phyloP scores from a whole-genome alignment of 2,329 filamentous ascomycete genomes.

The Fusarium oxysporum region DNA sequence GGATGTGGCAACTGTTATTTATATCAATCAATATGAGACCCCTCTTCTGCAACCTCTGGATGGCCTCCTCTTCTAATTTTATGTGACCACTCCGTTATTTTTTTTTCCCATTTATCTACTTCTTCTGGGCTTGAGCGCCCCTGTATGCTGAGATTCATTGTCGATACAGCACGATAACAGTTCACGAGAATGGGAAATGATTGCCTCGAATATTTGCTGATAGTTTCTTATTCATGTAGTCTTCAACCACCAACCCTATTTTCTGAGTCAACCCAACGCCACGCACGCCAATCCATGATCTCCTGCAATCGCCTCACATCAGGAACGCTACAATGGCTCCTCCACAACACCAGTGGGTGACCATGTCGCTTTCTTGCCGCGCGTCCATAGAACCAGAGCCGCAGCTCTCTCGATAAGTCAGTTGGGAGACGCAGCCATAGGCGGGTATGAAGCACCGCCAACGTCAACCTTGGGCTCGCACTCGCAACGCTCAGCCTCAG shows the following conservation, averaged over 20 bases:
- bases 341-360: conserved; percentile 48
- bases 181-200: not conserved
- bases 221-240: not conserved
- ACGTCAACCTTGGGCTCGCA: conserved; percentile 73
- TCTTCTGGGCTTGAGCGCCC: not conserved
- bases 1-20: not conserved
- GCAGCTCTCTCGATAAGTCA: conserved; percentile 53
- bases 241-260: not conserved
- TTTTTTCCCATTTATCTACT: not conserved
- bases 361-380: conserved; percentile 47
- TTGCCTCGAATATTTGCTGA: not conserved
- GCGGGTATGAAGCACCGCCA: conserved; percentile 72
- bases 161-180: not conserved
- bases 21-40: not conserved
- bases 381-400: conserved; percentile 45
- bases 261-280: conserved; percentile 3
- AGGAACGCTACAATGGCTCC: conserved; percentile 38
- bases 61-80: too few species aligned
- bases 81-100: not conserved
- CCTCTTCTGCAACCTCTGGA: not conserved
- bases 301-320: conserved; percentile 3
- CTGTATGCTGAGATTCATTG: not conserved
- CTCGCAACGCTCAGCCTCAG: conserved; percentile 70
- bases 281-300: not conserved
- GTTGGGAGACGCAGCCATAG: conserved; percentile 63